Percentiles rank a stretch among this genome's conserved stretches.
Evolutionary conservation across 192 early-diverging fungal species (phyloP).

Genomic region (Linnemannia zychae): DNA sequence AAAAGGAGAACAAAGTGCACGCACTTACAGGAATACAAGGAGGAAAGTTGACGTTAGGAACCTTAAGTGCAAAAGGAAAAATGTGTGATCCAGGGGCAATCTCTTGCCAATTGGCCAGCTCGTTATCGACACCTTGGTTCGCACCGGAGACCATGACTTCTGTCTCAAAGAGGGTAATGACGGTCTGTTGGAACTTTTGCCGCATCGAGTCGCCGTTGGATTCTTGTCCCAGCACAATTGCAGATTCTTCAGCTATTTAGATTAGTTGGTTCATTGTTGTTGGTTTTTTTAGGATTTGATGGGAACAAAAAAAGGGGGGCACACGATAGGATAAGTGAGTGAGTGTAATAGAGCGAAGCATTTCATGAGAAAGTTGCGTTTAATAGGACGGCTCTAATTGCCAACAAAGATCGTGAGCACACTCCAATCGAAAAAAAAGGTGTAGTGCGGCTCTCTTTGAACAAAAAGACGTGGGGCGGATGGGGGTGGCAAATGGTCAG

Average conservation of each 20-base stretch:
- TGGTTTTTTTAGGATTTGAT: neutral
- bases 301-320: neutral
- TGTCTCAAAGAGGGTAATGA: slow-evolving; percentile 48
- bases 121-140: slow-evolving; percentile 40
- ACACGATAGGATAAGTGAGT: neutral
- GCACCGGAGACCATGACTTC: slow-evolving; percentile 42
- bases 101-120: slow-evolving; percentile 50
- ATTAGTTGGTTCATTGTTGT: neutral
- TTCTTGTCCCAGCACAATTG: slow-evolving; percentile 49
- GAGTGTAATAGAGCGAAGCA: neutral
- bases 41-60: slow-evolving; percentile 53
- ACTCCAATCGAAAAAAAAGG: neutral
- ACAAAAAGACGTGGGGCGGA: too few species aligned
- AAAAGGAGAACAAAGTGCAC: neutral
- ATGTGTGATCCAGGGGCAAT: slow-evolving; percentile 29
- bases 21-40: slow-evolving; percentile 55
- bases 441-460: neutral
- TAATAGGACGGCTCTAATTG: neutral
- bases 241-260: slow-evolving; percentile 42
- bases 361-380: neutral
- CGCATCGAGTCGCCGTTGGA: slow-evolving; percentile 53
- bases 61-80: slow-evolving; percentile 52
- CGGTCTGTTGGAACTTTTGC: slow-evolving; percentile 52
- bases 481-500: too few species aligned
- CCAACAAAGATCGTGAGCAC: neutral